phyloP scores from a whole-genome alignment of 768 basidiomycete genomes.

The Omphalotus guepiniiformis region DNA sequence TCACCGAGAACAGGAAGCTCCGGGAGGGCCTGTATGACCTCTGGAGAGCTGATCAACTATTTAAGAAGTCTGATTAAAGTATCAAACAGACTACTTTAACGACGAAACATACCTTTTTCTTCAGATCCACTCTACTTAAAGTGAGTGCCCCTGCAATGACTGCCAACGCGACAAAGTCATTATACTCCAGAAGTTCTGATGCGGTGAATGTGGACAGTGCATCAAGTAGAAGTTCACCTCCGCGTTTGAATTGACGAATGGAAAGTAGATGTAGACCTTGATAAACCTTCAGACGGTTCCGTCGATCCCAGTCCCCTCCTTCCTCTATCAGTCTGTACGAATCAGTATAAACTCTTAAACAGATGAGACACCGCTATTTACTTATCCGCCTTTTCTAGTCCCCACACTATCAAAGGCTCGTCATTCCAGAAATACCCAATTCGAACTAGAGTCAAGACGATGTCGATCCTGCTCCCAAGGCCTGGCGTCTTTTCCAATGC shows the following conservation, averaged over 20 bases:
- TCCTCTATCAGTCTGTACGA: conserved; percentile 75
- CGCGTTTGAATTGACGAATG: conserved; percentile 88
- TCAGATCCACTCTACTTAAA: conserved; percentile 79
- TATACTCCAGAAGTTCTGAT: conserved; percentile 81
- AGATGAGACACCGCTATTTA: conserved; percentile 31
- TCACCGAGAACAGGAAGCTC: conserved; percentile 80
- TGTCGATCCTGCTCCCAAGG: conserved; percentile 89
- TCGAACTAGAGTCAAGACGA: conserved; percentile 81
- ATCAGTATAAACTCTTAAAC: background rate
- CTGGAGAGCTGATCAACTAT: conserved; percentile 80
- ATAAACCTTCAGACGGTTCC: conserved; percentile 96
- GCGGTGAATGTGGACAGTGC: conserved; percentile 94
- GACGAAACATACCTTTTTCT: conserved; percentile 67
- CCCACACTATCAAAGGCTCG: conserved; percentile 59
- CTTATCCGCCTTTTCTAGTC: conserved; percentile 80
- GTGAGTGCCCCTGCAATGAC: conserved; percentile 77
- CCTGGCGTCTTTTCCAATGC: conserved; percentile 92
- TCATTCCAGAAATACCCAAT: conserved; percentile 91
- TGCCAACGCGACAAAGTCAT: conserved; percentile 84
- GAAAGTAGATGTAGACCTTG: conserved; percentile 80
- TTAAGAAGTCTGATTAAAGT: background rate
- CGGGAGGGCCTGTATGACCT: conserved; percentile 81
- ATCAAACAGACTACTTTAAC: background rate
- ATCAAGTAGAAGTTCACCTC: conserved; percentile 82
- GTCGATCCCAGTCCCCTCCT: conserved; percentile 97